Evolutionary conservation across 2,329 filamentous ascomycete genomes (phyloP).

Genomic region (Beauveria asiatica): DNA sequence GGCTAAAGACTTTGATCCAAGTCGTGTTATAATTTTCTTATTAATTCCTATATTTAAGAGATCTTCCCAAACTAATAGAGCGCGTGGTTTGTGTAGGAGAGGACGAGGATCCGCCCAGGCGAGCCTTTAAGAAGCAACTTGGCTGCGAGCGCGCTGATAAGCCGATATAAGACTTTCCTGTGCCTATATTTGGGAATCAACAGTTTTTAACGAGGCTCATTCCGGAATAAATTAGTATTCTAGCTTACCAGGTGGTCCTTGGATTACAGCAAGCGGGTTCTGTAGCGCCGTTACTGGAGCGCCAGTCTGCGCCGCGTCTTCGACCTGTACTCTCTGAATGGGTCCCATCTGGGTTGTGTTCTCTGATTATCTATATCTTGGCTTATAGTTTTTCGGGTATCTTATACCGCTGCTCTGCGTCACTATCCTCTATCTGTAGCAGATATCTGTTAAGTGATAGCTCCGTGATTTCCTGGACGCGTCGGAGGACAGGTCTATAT

Average conservation of each 20-base stretch:
- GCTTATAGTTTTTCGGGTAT: conserved; percentile 2
- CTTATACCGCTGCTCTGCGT: conserved; percentile 10
- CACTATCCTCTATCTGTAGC: conserved; percentile 24
- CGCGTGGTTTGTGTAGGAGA: conserved; percentile 62
- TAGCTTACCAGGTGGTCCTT: conserved; percentile 59
- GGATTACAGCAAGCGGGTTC: conserved; percentile 51
- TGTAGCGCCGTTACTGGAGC: conserved; percentile 46
- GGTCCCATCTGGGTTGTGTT: neutral
- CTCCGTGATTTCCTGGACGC: conserved; percentile 46
- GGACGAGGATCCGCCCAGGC: conserved; percentile 46
- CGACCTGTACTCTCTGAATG: neutral
- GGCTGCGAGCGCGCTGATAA: conserved; percentile 56
- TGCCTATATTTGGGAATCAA: conserved; percentile 37
- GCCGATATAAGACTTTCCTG: conserved; percentile 72
- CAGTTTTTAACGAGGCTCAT: neutral
- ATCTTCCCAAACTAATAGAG: conserved; percentile 59
- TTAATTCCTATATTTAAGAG: conserved; percentile 51
- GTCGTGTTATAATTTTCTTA: conserved; percentile 42
- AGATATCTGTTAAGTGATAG: conserved; percentile 48
- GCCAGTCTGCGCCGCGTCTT: conserved; percentile 33
- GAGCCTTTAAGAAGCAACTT: conserved; percentile 45
- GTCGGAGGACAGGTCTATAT: conserved; percentile 56
- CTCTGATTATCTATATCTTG: neutral
- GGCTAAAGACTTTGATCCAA: conserved; percentile 50
- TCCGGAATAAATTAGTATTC: neutral